Conservation (phyloP, 1,139 yeast species). For the Geotrichum europaeum region DNA sequence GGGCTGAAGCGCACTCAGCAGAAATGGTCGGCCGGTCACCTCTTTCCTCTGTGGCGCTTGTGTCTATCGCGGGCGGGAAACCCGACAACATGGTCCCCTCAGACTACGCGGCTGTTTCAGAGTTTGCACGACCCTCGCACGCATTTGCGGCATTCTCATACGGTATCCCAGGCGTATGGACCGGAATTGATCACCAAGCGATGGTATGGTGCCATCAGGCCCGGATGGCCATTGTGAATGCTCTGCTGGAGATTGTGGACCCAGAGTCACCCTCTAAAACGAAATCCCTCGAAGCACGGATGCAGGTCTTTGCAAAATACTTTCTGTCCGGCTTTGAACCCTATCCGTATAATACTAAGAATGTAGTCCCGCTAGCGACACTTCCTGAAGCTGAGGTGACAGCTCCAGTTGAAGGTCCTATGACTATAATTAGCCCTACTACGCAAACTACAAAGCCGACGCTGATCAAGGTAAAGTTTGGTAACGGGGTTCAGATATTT, state of each 20-base stretch:
- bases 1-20: constrained; percentile 58
- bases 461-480: not conserved
- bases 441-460: not conserved
- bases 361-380: not conserved
- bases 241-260: constrained; percentile 58
- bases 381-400: not conserved
- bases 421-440: not conserved
- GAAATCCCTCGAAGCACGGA: constrained; percentile 45
- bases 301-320: constrained; percentile 46
- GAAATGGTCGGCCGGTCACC: constrained; percentile 27
- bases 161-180: constrained; percentile 89
- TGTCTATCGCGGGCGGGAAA: constrained; percentile 88
- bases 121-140: constrained; percentile 61
- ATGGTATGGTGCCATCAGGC: constrained; percentile 96
- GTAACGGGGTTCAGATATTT: constrained; percentile 2
- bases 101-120: constrained; percentile 77
- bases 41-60: constrained; percentile 32
- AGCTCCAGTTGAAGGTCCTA: not conserved
- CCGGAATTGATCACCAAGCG: constrained; percentile 91
- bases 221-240: constrained; percentile 54
- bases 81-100: constrained; percentile 83
- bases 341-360: constrained; percentile 9
- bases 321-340: constrained; percentile 56
- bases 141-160: constrained; percentile 83
- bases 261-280: constrained; percentile 48